phyloP scores from a whole-genome alignment of 2,329 filamentous ascomycete species.

The Ceratocystiopsis brevicomis region DNA sequence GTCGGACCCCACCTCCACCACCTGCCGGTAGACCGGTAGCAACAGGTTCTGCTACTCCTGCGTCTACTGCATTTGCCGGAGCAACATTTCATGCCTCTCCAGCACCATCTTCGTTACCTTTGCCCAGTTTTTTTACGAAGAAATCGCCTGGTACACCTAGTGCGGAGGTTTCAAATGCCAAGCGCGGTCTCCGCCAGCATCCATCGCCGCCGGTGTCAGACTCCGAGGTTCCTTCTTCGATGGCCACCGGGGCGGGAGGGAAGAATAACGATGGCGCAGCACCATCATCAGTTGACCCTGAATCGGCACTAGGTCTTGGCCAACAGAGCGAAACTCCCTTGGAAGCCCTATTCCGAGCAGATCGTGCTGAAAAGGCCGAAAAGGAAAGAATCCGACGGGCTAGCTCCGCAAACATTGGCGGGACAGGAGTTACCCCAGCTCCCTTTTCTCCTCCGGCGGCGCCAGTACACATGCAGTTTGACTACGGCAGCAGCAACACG shows the following conservation, averaged over 20 bases:
- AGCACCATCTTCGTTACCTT: slow-evolving; percentile 71
- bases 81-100: slow-evolving; percentile 91
- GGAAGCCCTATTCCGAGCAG: slow-evolving; percentile 78
- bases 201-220: slow-evolving; percentile 34
- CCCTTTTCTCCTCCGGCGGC: too few species aligned
- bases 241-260: slow-evolving; percentile 12
- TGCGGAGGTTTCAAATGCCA: slow-evolving; percentile 17
- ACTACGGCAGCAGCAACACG: slow-evolving; percentile 6
- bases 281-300: too few species aligned
- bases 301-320: too few species aligned
- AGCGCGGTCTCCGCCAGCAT: slow-evolving; percentile 18
- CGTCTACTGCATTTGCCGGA: slow-evolving; percentile 58
- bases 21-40: slow-evolving; percentile 21
- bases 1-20: slow-evolving; percentile 27
- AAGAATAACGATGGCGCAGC: too few species aligned
- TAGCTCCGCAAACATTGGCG: slow-evolving; percentile 23
- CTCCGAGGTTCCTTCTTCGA: slow-evolving; percentile 28
- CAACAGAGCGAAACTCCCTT: slow-evolving; percentile 30
- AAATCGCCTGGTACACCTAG: slow-evolving; percentile 42
- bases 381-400: slow-evolving; percentile 40
- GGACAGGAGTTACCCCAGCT: too few species aligned
- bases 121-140: slow-evolving; percentile 71
- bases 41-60: neutral
- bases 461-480: neutral
- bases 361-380: slow-evolving; percentile 64